Percentiles rank a stretch among this genome's conserved stretches.
Conservation (phyloP, 495 filamentous ascomycete species). For the Baudoinia panamericana region DNA sequence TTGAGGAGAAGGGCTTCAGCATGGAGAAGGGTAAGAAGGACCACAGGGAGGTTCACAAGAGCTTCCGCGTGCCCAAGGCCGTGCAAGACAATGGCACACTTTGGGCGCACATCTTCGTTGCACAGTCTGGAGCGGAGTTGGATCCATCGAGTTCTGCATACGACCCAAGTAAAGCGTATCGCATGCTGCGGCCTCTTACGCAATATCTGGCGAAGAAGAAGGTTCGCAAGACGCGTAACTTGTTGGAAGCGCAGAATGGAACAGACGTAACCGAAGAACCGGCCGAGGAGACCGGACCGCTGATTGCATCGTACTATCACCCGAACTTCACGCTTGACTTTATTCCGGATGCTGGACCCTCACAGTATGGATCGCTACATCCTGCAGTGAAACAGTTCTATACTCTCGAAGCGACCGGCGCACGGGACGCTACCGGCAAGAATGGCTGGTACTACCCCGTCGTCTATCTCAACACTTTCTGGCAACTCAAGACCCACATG, state of each 20-base stretch:
- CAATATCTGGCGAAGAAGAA: constrained; percentile 90
- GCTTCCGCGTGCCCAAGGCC: constrained; percentile 58
- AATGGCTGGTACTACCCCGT: constrained; percentile 97
- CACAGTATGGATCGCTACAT: constrained; percentile 52
- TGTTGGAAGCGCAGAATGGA: constrained; percentile 49
- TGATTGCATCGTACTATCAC: constrained; percentile 79
- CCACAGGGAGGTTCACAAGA: constrained; percentile 61
- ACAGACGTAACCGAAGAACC: constrained; percentile 33
- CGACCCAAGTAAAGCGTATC: constrained; percentile 59
- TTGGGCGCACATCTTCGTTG: constrained; percentile 87
- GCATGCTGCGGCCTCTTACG: constrained; percentile 74
- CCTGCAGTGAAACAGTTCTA: constrained; percentile 65
- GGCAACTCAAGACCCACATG: constrained; percentile 89
- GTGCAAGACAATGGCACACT: constrained; percentile 89
- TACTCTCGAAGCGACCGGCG: constrained; percentile 58
- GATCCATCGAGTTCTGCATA: constrained; percentile 63
- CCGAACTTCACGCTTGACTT: constrained; percentile 85
- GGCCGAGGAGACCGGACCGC: constrained; percentile 40
- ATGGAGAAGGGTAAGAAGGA: constrained; percentile 64
- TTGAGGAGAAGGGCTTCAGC: constrained; percentile 70
- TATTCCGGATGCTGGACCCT: constrained; percentile 63
- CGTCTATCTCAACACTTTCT: constrained; percentile 87
- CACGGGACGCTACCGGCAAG: constrained; percentile 64
- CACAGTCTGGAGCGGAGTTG: constrained; percentile 53
- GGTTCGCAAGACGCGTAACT: constrained; percentile 73